Conservation (phyloP, 129 eudicot species). For the Smallanthus sonchifolius region DNA sequence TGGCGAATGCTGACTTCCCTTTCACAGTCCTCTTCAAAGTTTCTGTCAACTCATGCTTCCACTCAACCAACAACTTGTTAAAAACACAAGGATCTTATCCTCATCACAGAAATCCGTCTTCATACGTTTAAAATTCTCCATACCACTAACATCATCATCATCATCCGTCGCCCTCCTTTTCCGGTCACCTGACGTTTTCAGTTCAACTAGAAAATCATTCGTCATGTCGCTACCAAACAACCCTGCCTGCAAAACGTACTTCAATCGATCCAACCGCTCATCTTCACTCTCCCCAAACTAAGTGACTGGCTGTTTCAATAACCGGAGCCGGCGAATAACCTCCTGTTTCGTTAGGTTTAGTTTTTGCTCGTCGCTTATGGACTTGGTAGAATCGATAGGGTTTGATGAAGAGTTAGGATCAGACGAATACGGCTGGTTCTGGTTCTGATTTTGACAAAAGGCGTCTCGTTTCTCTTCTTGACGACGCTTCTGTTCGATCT, state of each 20-base stretch:
- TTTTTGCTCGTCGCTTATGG: not conserved
- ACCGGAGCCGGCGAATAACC: too few relatives aligned
- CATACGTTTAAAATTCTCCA: constrained; percentile 74
- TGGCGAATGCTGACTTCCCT: constrained; percentile 81
- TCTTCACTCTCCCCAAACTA: constrained; percentile 71
- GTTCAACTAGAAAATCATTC: too few relatives aligned
- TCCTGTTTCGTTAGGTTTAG: too few relatives aligned
- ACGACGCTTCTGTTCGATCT: constrained; percentile 78
- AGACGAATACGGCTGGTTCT: constrained; percentile 9
- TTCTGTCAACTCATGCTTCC: constrained; percentile 89
- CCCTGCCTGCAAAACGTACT: constrained; percentile 68
- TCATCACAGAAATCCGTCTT: constrained; percentile 79
- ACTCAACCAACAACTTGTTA: constrained; percentile 88
- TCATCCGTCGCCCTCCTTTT: too few relatives aligned
- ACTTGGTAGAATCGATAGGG: constrained; percentile 42
- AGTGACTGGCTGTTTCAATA: constrained; percentile 36
- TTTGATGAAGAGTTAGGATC: constrained; percentile 38
- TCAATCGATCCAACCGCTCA: constrained; percentile 67
- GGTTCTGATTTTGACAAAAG: constrained; percentile 42
- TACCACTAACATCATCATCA: constrained; percentile 61
- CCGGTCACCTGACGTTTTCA: too few relatives aligned
- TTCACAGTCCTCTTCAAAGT: constrained; percentile 73
- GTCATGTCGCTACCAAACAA: constrained; percentile 53
- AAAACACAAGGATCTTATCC: constrained; percentile 89
- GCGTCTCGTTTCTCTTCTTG: constrained; percentile 72